Evolutionary conservation across 371 early-diverging fungal genomes (phyloP).

Genomic region (Paramicrosporidium saccamoebae): DNA sequence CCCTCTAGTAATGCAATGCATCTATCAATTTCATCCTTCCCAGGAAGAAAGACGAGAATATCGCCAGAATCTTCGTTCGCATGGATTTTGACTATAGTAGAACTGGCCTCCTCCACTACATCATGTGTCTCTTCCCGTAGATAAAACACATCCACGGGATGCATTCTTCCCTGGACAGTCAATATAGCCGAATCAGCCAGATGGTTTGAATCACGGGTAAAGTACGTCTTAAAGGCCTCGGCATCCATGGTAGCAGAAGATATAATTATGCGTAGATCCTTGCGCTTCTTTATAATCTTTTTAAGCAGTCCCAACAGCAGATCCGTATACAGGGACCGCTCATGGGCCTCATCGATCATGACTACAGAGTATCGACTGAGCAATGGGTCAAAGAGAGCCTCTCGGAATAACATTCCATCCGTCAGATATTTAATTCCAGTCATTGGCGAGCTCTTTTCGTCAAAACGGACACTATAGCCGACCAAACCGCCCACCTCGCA

Average conservation of each 20-base stretch:
- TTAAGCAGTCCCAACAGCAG: conserved; percentile 86
- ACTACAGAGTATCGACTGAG: conserved; percentile 67
- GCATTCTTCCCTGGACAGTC: conserved; percentile 81
- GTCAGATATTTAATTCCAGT: conserved; percentile 96
- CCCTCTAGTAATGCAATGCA: conserved; percentile 10
- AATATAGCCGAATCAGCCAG: conserved; percentile 56
- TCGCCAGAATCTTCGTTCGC: conserved; percentile 80
- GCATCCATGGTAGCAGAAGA: conserved; percentile 92
- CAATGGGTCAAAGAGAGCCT: conserved; percentile 57
- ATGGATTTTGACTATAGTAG: conserved; percentile 86
- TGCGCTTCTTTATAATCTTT: conserved; percentile 34
- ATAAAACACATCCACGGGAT: conserved; percentile 73
- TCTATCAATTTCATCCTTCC: conserved; percentile 84
- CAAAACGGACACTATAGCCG: conserved; percentile 94
- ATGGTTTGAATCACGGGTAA: conserved; percentile 15
- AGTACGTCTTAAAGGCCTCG: conserved; percentile 64
- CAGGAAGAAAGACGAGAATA: conserved; percentile 86
- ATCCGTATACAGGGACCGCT: conserved; percentile 86
- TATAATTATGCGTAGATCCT: conserved; percentile 69
- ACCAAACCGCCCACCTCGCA: conserved; percentile 76
- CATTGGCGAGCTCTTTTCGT: conserved; percentile 72
- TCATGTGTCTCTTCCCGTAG: conserved; percentile 76
- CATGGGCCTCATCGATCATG: conserved; percentile 97
- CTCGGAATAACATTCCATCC: conserved; percentile 93
- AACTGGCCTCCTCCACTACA: conserved; percentile 64